Evolutionary conservation across 106 monocot genomes (phyloP).

Genomic region (Agapanthus africanus): DNA sequence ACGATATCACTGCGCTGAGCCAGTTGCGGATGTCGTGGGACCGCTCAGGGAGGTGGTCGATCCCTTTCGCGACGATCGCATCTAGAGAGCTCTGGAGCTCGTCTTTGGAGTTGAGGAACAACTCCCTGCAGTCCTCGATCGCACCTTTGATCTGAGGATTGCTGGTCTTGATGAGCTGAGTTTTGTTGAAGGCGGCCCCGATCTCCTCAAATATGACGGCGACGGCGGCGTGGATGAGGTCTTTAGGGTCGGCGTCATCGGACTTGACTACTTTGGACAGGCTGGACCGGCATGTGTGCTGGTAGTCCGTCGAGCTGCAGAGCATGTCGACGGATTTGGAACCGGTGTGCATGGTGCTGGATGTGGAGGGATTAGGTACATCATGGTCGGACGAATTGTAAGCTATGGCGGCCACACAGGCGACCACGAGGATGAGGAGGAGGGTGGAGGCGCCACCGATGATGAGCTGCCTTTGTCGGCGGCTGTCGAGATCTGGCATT

Average conservation of each 20-base stretch:
- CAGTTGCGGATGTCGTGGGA: conserved; percentile 22
- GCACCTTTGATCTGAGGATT: conserved; percentile 9
- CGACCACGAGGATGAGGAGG: conserved; percentile 25
- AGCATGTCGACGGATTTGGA: conserved; percentile 29
- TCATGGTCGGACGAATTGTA: not conserved
- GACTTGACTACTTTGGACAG: conserved; percentile 17
- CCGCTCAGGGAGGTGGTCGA: conserved; percentile 7
- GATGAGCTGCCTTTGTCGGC: not conserved
- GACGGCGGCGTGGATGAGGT: conserved; percentile 21
- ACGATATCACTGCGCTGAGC: conserved; percentile 45
- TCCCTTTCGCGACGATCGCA: conserved; percentile 7
- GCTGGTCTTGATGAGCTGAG: conserved; percentile 1
- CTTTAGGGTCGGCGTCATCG: conserved; percentile 21
- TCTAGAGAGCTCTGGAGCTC: conserved; percentile 24
- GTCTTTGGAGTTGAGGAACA: conserved; percentile 25
- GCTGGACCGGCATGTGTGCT: conserved; percentile 21
- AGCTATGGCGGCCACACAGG: conserved; percentile 3
- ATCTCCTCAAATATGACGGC: conserved; percentile 18
- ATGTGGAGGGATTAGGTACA: not conserved
- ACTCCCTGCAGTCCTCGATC: conserved; percentile 26
- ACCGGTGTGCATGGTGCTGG: conserved; percentile 13
- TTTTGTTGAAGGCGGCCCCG: not conserved
- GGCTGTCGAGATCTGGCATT: not conserved
- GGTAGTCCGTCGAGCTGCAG: conserved; percentile 45
- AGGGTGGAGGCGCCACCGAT: conserved; percentile 3